A percentile compares a stretch with the other conserved stretches of the same genome.
Conservation (phyloP, 139 green algal species). For the Volvox reticuliferus region DNA sequence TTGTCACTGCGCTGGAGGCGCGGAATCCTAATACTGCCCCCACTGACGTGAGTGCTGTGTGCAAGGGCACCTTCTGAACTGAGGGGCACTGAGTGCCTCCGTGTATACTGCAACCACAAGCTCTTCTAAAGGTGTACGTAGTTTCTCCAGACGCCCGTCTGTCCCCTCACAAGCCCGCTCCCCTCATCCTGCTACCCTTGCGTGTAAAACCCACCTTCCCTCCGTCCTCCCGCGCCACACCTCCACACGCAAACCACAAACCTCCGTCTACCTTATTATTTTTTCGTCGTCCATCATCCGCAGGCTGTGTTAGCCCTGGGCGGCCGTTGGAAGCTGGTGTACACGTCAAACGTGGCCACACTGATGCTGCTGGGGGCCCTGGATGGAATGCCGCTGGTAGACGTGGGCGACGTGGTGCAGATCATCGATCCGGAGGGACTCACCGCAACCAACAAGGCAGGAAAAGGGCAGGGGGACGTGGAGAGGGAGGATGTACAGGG, state of each 20-base stretch:
- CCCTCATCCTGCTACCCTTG: neutral
- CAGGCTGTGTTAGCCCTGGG: conserved; percentile 51
- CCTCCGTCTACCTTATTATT: too few relatives aligned
- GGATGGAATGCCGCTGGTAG: conserved; percentile 67
- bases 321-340: conserved; percentile 74
- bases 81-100: too few relatives aligned
- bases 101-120: too few relatives aligned
- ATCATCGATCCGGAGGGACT: conserved; percentile 61
- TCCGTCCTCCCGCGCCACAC: neutral
- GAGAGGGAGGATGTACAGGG: too few relatives aligned
- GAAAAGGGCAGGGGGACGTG: too few relatives aligned
- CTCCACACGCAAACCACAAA: too few relatives aligned
- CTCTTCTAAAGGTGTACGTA: too few relatives aligned
- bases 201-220: neutral
- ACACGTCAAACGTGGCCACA: conserved; percentile 74
- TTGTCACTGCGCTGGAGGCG: conserved; percentile 67
- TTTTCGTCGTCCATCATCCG: neutral
- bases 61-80: too few relatives aligned
- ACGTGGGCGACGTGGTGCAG: conserved; percentile 78
- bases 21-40: conserved; percentile 60
- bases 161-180: neutral
- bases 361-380: conserved; percentile 71
- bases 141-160: too few relatives aligned
- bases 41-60: conserved; percentile 24
- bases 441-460: conserved; percentile 78